A percentile compares a stretch with the other conserved stretches of the same genome.
Conservation (phyloP, 148 eudicot species). For the Nyssa sinensis region DNA sequence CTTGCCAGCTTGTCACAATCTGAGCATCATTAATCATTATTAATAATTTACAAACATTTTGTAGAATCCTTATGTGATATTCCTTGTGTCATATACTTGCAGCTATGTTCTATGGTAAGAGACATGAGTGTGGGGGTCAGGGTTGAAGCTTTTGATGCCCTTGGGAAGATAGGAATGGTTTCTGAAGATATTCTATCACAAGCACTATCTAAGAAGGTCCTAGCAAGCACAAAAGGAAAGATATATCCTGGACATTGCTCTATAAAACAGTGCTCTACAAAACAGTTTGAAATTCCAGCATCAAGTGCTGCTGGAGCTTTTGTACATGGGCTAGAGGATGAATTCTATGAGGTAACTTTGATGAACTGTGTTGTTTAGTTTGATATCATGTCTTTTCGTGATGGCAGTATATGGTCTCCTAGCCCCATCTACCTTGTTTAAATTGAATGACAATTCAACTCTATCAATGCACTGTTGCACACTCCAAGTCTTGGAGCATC, state of each 20-base stretch:
- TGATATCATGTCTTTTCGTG: slow-evolving; percentile 1
- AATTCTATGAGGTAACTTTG: slow-evolving; percentile 62
- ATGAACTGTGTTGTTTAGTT: slow-evolving; percentile 4
- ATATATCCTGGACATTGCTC: slow-evolving; percentile 33
- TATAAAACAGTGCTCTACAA: slow-evolving; percentile 36
- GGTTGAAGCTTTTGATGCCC: slow-evolving; percentile 66
- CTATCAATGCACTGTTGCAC: not conserved
- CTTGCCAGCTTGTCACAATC: not conserved
- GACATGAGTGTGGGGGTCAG: slow-evolving; percentile 79
- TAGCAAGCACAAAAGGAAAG: slow-evolving; percentile 33
- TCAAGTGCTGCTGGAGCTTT: slow-evolving; percentile 70
- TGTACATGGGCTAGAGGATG: slow-evolving; percentile 94
- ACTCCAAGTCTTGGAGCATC: not conserved
- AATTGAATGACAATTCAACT: not conserved
- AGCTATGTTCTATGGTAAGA: slow-evolving; percentile 86
- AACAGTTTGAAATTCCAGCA: slow-evolving; percentile 39
- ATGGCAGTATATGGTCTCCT: not conserved
- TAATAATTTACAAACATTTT: not conserved
- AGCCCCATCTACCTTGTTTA: not conserved
- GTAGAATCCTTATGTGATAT: not conserved
- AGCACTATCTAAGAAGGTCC: slow-evolving; percentile 65
- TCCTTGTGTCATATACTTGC: slow-evolving; percentile 19
- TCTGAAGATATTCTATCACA: slow-evolving; percentile 72
- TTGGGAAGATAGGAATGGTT: slow-evolving; percentile 57
- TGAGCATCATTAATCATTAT: not conserved